These are phyloP conservation scores for Asterochloris sp. DNA, from an alignment of 139 green algal genomes.

Conservation along the genomic window DNA sequence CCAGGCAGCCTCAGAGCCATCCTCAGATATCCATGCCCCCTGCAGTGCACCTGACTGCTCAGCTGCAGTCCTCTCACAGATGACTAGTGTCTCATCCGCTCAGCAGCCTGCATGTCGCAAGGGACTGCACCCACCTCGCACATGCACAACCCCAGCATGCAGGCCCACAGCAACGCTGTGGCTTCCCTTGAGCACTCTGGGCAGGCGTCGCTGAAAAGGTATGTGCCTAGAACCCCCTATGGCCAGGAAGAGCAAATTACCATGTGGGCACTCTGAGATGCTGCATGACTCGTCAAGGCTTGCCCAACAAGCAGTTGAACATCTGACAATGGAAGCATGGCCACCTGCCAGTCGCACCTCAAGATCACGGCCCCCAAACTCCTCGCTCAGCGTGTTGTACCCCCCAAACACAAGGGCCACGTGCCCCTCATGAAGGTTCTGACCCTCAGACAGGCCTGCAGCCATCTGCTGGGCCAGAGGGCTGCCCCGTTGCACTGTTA, in stretches of 20 bases:
- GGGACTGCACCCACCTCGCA: not conserved
- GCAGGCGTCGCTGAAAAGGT: not conserved
- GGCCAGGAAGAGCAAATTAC: no score
- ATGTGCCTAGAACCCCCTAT: no score
- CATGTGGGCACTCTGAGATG: no score
- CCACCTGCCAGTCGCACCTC: not conserved
- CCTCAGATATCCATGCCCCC: constrained; percentile 16
- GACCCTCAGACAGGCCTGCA: not conserved
- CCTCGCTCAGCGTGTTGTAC: constrained; percentile 27
- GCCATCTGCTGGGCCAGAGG: not conserved
- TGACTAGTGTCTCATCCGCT: not conserved
- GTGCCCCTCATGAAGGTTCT: not conserved
- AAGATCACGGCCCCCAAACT: constrained; percentile 21
- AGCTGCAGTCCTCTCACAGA: not conserved
- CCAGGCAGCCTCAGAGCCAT: constrained; percentile 12
- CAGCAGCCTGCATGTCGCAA: no score
- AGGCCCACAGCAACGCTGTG: not conserved
- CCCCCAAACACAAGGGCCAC: constrained; percentile 20
- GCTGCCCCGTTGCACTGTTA: not conserved
- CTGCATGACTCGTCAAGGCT: not conserved
- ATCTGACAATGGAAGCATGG: not conserved
- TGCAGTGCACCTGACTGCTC: not conserved
- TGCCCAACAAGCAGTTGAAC: not conserved
- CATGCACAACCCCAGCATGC: not conserved
- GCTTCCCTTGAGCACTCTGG: no score